Evolutionary conservation across 2,329 filamentous ascomycete species (phyloP), one percentile per base, ranked within the genome.

Genomic region (Calonectria fujianensis): DNA sequence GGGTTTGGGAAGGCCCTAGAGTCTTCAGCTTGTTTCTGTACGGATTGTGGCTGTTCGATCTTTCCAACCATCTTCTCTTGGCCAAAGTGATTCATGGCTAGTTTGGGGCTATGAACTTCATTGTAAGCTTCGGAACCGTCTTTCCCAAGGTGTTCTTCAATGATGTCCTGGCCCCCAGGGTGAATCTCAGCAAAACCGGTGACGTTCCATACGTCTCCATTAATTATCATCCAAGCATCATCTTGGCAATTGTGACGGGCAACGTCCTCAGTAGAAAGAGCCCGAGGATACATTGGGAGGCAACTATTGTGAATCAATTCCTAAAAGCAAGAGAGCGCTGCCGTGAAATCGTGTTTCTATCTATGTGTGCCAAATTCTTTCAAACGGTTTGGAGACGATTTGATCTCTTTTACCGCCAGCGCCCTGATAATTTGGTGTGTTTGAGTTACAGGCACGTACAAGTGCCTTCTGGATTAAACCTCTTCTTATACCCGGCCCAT

Each of bases 171-270:
- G 27, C 50, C 50, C 50, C 50, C 50, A 52, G 50, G 50, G 14
- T 52, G 50, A 7, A 18, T 14, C 50, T 18, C 50, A 29, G 50
- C 50, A 18, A 52, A 52, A 13, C 50, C 27, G 50, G 50, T 52
- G 24, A 52, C 14, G 18, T 31, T 9, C 50, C 50, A 52, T 29
- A 31, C 50, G 31, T 52, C 14, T 18, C 50, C 50, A 29, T 52
- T 52, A 31, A 52, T 52, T 29, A 52, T 31, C 50, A 52, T 52
- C 50, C 24, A 51, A 51, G 24, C 48, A 51, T 51, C 48, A 51
- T 29, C 48, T 29, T 13, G 16, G 6, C 9, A 6, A 14, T 51
- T 11, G 29, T 51, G 48, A 7, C 20, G 48, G 11, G 48, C 11
- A 16, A 51, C 48, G 11, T 51, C 48, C 5, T 29, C 24, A 24